Evolutionary conservation across 805 yeast genomes (phyloP).

Genomic region (Nakazawaea ambrosiae): DNA sequence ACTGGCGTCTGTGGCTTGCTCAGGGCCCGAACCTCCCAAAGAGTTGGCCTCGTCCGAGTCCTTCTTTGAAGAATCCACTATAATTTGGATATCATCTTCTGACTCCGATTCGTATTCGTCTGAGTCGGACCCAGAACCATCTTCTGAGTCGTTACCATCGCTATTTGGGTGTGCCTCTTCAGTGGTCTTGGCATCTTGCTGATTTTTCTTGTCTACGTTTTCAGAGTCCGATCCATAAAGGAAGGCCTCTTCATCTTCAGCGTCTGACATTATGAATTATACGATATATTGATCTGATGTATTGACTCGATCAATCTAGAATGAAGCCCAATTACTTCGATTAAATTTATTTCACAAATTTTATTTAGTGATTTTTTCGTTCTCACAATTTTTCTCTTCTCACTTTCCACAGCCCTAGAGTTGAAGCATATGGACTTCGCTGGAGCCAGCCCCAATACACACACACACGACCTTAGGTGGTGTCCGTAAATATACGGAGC

Average conservation of each 20-base stretch:
- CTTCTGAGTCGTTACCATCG: constrained; percentile 13
- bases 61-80: constrained; percentile 46
- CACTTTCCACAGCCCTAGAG: no score
- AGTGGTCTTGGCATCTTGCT: constrained; percentile 14
- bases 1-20: constrained; percentile 12
- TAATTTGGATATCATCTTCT: constrained; percentile 79
- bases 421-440: no score
- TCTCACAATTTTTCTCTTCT: no score
- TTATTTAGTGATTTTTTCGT: no score
- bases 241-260: constrained; percentile 57
- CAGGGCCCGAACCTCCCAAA: constrained; percentile 10
- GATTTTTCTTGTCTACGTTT: no score
- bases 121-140: constrained; percentile 18
- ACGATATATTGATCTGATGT: no score
- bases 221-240: constrained; percentile 52
- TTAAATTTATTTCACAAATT: no score
- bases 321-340: no score
- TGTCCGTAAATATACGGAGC: no score
- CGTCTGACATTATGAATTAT: not conserved
- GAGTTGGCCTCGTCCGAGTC: constrained; percentile 26
- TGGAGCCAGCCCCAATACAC: no score
- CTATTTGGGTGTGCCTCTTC: constrained; percentile 16
- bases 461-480: no score
- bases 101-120: constrained; percentile 41
- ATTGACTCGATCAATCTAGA: no score